Evolutionary conservation across 2,329 filamentous ascomycete genomes (phyloP).

Genomic region (Aspergillus neotritici): DNA sequence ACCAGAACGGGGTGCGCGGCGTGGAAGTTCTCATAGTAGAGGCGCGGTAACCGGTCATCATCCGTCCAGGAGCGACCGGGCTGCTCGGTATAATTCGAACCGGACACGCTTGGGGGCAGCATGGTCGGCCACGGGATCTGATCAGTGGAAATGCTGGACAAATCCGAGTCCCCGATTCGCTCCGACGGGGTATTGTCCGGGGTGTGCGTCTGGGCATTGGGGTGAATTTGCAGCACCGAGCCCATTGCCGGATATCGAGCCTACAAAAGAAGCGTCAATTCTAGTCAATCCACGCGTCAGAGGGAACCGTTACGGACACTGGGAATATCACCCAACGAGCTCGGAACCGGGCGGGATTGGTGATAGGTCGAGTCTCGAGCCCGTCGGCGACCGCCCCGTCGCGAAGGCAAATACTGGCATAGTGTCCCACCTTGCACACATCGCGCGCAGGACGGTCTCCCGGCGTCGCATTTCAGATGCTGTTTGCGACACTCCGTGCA

Average conservation of each 20-base stretch:
- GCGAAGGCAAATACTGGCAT: constrained; percentile 67
- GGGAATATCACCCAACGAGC: background rate
- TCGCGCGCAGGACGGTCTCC: constrained; percentile 58
- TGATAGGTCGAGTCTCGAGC: constrained; percentile 15
- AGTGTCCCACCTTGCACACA: constrained; percentile 54
- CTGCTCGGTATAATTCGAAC: constrained; percentile 11
- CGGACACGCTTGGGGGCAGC: constrained; percentile 13
- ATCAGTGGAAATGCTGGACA: constrained; percentile 9
- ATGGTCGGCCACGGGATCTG: constrained; percentile 16
- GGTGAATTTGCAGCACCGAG: no score
- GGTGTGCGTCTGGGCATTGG: constrained; percentile 14
- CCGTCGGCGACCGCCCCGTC: constrained; percentile 51
- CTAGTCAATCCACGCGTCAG: background rate
- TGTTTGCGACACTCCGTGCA: constrained; percentile 47
- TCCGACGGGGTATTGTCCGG: constrained; percentile 16
- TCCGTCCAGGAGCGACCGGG: constrained; percentile 13
- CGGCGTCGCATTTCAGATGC: constrained; percentile 69
- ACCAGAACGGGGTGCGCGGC: constrained; percentile 51
- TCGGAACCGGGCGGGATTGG: constrained; percentile 1
- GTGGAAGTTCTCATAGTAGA: constrained; percentile 52
- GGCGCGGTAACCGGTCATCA: constrained; percentile 36
- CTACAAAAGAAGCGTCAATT: no score
- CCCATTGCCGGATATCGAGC: no score
- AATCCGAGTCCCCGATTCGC: constrained; percentile 8
- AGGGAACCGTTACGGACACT: background rate